Conservation (phyloP, 1,284 basidiomycete species). For the Ustilago cynodontis region DNA sequence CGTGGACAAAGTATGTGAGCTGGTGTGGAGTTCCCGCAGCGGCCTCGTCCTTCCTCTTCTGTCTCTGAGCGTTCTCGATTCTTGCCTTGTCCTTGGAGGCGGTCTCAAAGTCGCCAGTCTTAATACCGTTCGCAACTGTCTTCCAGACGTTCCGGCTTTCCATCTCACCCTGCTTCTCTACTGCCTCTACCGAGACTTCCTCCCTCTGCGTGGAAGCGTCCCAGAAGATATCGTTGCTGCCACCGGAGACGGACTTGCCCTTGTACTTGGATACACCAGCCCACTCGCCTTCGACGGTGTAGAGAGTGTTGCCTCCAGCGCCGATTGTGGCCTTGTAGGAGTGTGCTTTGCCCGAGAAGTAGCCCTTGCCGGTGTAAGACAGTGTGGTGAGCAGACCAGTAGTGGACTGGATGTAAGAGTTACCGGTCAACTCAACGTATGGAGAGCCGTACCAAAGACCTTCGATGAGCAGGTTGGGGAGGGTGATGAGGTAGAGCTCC, state of each 20-base stretch:
- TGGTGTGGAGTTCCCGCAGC: conserved; percentile 81
- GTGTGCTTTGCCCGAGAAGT: conserved; percentile 93
- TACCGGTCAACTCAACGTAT: conserved; percentile 88
- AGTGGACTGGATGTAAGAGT: conserved; percentile 84
- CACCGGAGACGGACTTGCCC: conserved; percentile 51
- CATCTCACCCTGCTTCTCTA: conserved; percentile 80
- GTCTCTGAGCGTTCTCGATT: conserved; percentile 96
- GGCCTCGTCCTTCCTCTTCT: conserved; percentile 85
- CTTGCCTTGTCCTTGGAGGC: conserved; percentile 88
- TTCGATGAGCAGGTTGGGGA: conserved; percentile 74
- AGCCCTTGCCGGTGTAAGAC: conserved; percentile 89
- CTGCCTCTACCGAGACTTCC: conserved; percentile 78
- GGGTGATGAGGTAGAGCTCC: conserved; percentile 85
- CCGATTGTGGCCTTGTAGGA: conserved; percentile 85
- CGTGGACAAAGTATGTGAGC: conserved; percentile 67
- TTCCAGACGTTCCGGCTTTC: conserved; percentile 90
- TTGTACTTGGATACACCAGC: conserved; percentile 76
- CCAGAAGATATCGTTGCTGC: conserved; percentile 72
- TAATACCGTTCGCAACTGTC: conserved; percentile 88
- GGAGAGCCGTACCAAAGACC: conserved; percentile 74
- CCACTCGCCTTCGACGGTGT: conserved; percentile 89
- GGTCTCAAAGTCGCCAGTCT: conserved; percentile 89
- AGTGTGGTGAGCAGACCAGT: conserved; percentile 79
- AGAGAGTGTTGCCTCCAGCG: conserved; percentile 72
- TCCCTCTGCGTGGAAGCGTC: conserved; percentile 74